These are phyloP conservation scores for Ustilago bromivora DNA, from an alignment of 1,284 basidiomycete species.

Conservation along the genomic window DNA sequence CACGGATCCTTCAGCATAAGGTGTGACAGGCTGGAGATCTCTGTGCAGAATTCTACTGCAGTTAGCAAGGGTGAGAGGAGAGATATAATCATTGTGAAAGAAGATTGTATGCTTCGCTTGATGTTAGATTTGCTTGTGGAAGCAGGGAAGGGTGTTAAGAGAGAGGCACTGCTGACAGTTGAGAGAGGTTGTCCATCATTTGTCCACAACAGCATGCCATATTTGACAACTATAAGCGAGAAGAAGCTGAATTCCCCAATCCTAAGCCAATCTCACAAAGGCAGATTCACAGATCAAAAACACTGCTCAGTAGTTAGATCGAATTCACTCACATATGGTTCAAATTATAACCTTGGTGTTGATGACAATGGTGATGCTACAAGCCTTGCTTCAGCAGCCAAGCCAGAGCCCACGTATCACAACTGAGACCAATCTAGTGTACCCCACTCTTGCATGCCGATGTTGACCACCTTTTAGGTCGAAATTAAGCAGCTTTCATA, in stretches of 20 bases:
- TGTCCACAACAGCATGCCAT: conserved; percentile 29
- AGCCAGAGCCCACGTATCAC: background rate
- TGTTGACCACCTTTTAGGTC: background rate
- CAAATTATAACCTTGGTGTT: background rate
- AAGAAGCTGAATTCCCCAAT: conserved; percentile 2
- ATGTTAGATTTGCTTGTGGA: background rate
- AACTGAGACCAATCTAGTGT: conserved; percentile 2
- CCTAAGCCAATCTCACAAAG: background rate
- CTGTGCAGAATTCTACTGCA: background rate
- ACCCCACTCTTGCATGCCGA: conserved; percentile 6
- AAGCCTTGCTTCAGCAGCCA: conserved; percentile 36
- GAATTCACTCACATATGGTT: background rate
- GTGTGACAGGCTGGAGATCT: background rate
- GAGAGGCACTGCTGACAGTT: conserved; percentile 20
- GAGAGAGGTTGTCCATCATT: conserved; percentile 14
- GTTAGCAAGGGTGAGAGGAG: background rate
- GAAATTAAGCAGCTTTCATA: no score
- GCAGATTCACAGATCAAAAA: background rate
- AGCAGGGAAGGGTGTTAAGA: background rate
- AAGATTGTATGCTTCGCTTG: conserved; percentile 39
- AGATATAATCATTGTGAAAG: conserved; percentile 8
- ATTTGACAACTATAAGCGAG: conserved; percentile 8
- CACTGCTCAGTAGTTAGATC: background rate
- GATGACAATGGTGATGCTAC: conserved; percentile 15
- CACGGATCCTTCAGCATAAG: background rate